These are phyloP conservation scores for Barnettozyma wickerhamii DNA, from an alignment of 805 yeast genomes.

Conservation along the genomic window DNA sequence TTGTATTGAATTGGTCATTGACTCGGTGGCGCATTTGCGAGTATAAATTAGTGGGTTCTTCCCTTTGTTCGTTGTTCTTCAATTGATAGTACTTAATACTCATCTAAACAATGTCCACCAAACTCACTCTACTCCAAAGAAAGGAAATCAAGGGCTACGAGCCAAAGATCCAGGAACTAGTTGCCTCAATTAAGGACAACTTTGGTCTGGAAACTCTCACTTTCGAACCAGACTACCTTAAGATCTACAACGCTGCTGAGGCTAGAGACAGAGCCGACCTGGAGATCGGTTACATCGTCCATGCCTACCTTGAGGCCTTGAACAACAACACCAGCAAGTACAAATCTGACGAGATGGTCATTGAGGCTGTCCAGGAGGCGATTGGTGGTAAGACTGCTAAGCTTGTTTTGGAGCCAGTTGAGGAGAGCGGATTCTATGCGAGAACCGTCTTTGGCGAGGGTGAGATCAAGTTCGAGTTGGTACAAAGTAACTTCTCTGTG, in stretches of 20 bases:
- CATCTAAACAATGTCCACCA: slow-evolving; percentile 2
- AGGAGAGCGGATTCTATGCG: slow-evolving; percentile 1
- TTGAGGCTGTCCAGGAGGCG: slow-evolving; percentile 1
- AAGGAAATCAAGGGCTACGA: not conserved
- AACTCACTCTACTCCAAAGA: slow-evolving; percentile 1
- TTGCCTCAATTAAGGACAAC: not conserved
- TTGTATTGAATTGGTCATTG: too few species aligned
- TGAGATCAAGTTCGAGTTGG: slow-evolving; percentile 3
- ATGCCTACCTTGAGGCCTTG: not conserved
- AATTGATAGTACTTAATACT: too few species aligned
- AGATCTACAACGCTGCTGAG: slow-evolving; percentile 1
- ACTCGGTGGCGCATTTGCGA: too few species aligned
- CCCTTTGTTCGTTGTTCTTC: too few species aligned
- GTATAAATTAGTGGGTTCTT: too few species aligned
- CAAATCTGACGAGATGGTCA: slow-evolving; percentile 1
- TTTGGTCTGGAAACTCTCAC: not conserved
- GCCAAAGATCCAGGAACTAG: not conserved
- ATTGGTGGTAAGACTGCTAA: slow-evolving; percentile 4
- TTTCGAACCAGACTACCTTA: slow-evolving; percentile 1
- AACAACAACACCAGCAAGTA: not conserved
- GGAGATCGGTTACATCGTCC: slow-evolving; percentile 1
- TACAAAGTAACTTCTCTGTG: not conserved
- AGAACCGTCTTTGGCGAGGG: slow-evolving; percentile 1
- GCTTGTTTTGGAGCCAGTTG: slow-evolving; percentile 1
- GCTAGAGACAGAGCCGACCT: slow-evolving; percentile 1